A percentile compares a stretch with the other conserved stretches of the same genome.
phyloP scores from a whole-genome alignment of 176 grass and related monocot species.

The Luzula sylvatica region DNA sequence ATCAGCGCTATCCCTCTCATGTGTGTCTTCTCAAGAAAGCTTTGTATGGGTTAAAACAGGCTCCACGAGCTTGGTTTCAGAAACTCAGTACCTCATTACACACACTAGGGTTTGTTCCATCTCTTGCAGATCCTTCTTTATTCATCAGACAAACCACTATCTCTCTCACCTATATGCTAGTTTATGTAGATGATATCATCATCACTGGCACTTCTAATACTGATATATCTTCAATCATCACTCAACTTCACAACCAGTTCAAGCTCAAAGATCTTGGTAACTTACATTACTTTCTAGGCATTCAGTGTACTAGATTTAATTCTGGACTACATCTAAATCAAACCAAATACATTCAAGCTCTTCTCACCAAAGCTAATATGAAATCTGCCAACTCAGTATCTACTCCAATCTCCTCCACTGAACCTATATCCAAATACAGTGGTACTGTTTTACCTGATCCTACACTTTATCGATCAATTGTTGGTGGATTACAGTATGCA shows the following conservation, averaged over 20 bases:
- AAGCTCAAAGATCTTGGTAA: background rate
- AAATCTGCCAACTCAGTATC: background rate
- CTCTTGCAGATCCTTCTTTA: background rate
- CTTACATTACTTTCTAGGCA: background rate
- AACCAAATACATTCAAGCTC: background rate
- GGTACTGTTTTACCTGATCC: background rate
- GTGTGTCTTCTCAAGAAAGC: background rate
- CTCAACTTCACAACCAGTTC: background rate
- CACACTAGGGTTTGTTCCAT: background rate
- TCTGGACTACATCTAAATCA: background rate
- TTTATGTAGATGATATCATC: conserved; percentile 9
- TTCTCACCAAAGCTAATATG: background rate
- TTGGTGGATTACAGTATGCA: conserved; percentile 9
- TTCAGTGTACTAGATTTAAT: background rate
- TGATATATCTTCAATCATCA: background rate
- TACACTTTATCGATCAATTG: background rate
- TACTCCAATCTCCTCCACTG: background rate
- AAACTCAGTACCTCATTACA: background rate
- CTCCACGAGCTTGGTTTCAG: background rate
- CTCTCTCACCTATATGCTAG: background rate
- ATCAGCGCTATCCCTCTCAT: background rate
- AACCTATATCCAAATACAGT: background rate
- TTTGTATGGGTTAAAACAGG: conserved; percentile 8
- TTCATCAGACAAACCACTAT: background rate
- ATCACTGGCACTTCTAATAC: background rate